Evolutionary conservation across 225 moss, liverwort and hornwort genomes (phyloP).

Genomic region (Asterella californica): DNA sequence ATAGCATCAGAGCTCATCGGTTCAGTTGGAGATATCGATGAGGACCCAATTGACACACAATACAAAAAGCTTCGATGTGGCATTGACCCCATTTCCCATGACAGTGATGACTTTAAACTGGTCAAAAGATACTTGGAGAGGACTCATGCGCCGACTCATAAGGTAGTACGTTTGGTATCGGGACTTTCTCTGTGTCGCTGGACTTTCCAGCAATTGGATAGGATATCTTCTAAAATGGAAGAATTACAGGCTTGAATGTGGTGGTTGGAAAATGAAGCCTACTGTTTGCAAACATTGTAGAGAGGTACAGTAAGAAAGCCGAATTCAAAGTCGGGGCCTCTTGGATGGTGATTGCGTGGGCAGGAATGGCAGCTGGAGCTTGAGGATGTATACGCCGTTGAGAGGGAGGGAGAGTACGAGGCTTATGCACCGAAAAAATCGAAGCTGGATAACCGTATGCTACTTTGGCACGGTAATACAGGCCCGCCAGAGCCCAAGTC

Average conservation of each 20-base stretch:
- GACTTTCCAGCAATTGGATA: not conserved
- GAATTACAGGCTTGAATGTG: not conserved
- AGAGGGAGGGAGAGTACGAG: constrained; percentile 79
- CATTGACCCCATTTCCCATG: constrained; percentile 70
- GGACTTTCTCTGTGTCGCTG: not conserved
- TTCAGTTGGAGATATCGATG: constrained; percentile 51
- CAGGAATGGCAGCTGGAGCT: constrained; percentile 93
- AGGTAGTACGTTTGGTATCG: constrained; percentile 37
- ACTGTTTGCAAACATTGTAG: not conserved
- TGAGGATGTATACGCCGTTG: constrained; percentile 87
- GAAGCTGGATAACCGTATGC: constrained; percentile 71
- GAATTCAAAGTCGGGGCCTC: not conserved
- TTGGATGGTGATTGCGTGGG: not conserved
- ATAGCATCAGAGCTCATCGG: constrained; percentile 77
- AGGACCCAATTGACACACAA: constrained; percentile 77
- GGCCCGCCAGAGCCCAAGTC: not conserved
- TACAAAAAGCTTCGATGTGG: constrained; percentile 77
- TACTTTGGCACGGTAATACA: constrained; percentile 90
- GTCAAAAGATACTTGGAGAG: constrained; percentile 78
- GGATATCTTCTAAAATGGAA: not conserved
- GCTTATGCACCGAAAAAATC: constrained; percentile 61
- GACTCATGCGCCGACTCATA: constrained; percentile 93
- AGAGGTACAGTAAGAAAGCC: not conserved
- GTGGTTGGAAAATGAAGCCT: not conserved
- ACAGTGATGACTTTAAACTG: constrained; percentile 72